Percentiles rank a stretch among this genome's conserved stretches.
These are phyloP conservation scores for Neohortaea acidophila DNA, from an alignment of 495 filamentous ascomycete genomes.

Conservation along the genomic window DNA sequence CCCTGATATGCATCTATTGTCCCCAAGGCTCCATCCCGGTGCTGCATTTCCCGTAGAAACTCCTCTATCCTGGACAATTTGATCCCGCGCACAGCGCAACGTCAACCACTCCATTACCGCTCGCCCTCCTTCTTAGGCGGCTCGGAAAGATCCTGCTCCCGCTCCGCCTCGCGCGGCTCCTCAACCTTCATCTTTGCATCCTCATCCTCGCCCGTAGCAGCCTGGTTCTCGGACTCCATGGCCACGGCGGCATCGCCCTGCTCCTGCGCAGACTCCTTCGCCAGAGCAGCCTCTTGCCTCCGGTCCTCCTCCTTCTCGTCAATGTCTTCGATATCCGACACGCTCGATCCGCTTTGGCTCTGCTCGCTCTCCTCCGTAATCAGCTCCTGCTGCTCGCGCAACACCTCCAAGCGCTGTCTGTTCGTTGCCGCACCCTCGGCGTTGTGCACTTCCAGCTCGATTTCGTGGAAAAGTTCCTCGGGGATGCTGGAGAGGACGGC, in stretches of 20 bases:
- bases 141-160: neutral
- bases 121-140: neutral
- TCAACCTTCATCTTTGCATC: conserved; percentile 6
- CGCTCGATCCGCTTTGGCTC: conserved; percentile 42
- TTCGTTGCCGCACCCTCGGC: conserved; percentile 96
- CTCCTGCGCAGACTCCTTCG: neutral
- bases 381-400: conserved; percentile 96
- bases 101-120: neutral
- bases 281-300: conserved; percentile 9
- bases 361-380: conserved; percentile 96
- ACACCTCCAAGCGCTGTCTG: conserved; percentile 96
- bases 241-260: conserved; percentile 5
- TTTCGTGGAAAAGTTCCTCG: conserved; percentile 98
- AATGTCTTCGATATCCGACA: conserved; percentile 66
- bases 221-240: conserved; percentile 1
- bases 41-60: too few relatives aligned
- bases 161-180: neutral
- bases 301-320: conserved; percentile 58
- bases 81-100: too few relatives aligned
- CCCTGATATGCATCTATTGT: too few relatives aligned
- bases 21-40: too few relatives aligned
- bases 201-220: conserved; percentile 7
- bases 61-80: too few relatives aligned
- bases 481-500: conserved; percentile 86
- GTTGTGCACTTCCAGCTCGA: conserved; percentile 94